Base-by-base conservation (phyloP, 1,284 basidiomycete genomes). In the Marasmius oreades region DNA sequence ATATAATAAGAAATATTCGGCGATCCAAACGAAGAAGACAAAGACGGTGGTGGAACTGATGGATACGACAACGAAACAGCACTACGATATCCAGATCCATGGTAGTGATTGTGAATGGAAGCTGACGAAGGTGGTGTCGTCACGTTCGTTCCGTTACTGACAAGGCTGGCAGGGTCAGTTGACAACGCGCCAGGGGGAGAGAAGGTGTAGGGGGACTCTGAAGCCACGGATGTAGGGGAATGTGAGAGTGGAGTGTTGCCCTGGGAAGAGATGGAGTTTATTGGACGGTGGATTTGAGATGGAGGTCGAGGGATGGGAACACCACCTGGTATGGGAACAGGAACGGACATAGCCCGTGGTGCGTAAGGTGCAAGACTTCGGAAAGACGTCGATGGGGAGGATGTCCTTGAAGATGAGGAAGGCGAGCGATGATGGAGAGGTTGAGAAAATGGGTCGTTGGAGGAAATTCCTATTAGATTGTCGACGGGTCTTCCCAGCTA, bases 401-500 rank as follows among this genome's bases (percentile, higher is more conserved):
- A 78, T 0, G 73, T 53, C 36, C 69, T 55, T 11, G 82, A 84
- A 33, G 77, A 77, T 4, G 77, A 77, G 1, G 81, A 82, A 8
- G 71, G 67, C 31, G 77, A 75, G 14, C 85, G 77, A 7, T 77
- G 77, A 64, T 90, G 86, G 0, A 78, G 84, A 2, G 86, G 84
- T 61, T 88, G 87, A 7, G 85, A 84, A 63, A 80, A 82, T 5
- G 86, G 80, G 56, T 91, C 89, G 0, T 73, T 55, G 7, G 85
- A 78, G 23, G 78, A 71, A 28, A 90, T 67, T 7, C 88, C 88
- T 56, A 91, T 85, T 54, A 92, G 71, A 65, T 85, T 85, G 61
- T 92, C 89, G 24, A 91, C 84, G 0, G 89, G 75, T 50, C 90
- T 66, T 23, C 87, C 87, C 23, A 90, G 74, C 89, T 92, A 53